Conservation (phyloP, 495 filamentous ascomycete species). For the Sphaerosporella brunnea region DNA sequence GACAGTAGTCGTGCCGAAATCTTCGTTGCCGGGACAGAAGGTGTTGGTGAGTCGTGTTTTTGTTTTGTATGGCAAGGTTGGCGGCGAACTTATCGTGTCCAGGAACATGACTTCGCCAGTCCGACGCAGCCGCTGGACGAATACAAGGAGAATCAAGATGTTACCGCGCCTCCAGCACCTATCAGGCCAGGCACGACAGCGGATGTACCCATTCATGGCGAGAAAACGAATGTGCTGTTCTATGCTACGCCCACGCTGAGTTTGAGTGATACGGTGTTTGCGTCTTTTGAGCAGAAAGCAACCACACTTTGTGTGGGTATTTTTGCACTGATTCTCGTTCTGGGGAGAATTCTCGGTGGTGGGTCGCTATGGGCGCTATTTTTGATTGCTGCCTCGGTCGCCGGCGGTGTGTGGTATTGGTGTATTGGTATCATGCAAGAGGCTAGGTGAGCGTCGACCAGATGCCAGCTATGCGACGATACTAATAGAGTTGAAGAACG, state of each 20-base stretch:
- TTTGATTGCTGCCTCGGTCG: constrained; percentile 47
- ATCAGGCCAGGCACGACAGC: constrained; percentile 59
- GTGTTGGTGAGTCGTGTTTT: neutral
- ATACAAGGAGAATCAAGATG: constrained; percentile 69
- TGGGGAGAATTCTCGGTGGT: constrained; percentile 57
- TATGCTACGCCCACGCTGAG: constrained; percentile 78
- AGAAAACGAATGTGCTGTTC: constrained; percentile 91
- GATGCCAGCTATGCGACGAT: too few species aligned
- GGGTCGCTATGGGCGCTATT: constrained; percentile 59
- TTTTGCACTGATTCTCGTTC: constrained; percentile 49
- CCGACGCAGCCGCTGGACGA: constrained; percentile 43
- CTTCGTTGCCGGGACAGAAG: constrained; percentile 6
- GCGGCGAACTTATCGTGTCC: too few species aligned
- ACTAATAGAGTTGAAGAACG: constrained; percentile 30
- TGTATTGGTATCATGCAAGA: constrained; percentile 65
- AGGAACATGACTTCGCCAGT: constrained; percentile 36
- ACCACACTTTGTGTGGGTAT: constrained; percentile 49
- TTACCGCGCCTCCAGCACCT: constrained; percentile 81
- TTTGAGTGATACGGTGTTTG: constrained; percentile 65
- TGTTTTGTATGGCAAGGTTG: too few species aligned
- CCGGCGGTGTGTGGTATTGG: constrained; percentile 70
- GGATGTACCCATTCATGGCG: constrained; percentile 86
- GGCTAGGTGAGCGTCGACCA: constrained; percentile 33
- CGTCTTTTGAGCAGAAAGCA: constrained; percentile 51
- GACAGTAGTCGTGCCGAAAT: constrained; percentile 31